Conservation (phyloP, 2,329 filamentous ascomycete genomes). For the Fusarium euwallaceae region DNA sequence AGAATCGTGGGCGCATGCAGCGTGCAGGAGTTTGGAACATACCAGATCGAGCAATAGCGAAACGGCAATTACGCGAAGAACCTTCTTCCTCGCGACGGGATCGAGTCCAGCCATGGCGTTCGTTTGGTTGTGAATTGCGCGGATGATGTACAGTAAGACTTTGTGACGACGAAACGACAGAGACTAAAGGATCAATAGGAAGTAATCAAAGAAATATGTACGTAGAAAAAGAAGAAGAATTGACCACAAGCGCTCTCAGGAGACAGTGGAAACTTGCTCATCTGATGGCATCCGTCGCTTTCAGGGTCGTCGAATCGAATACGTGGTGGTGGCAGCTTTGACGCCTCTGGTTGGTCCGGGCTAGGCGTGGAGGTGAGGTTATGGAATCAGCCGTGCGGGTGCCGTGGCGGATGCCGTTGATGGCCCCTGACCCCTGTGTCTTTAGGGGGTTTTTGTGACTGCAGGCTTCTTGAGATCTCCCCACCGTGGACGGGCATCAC, state of each 20-base stretch:
- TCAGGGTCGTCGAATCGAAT: constrained; percentile 28
- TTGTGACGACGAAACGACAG: background rate
- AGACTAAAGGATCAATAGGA: background rate
- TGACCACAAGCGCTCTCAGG: constrained; percentile 26
- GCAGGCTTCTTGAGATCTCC: constrained; percentile 27
- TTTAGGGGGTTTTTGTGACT: constrained; percentile 15
- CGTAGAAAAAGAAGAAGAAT: constrained; percentile 6
- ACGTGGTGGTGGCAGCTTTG: constrained; percentile 35
- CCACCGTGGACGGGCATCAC: constrained; percentile 2
- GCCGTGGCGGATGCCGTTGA: constrained; percentile 17
- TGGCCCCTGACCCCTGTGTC: constrained; percentile 30
- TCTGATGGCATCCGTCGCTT: constrained; percentile 30
- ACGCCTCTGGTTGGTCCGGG: constrained; percentile 22
- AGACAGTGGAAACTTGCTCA: constrained; percentile 40
- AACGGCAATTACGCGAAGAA: constrained; percentile 88
- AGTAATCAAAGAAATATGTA: background rate
- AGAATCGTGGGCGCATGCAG: background rate
- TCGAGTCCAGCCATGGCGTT: constrained; percentile 61
- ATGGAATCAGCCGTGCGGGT: constrained; percentile 17
- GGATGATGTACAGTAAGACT: constrained; percentile 4
- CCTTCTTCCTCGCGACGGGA: constrained; percentile 76
- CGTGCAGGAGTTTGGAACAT: constrained; percentile 39
- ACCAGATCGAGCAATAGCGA: constrained; percentile 93
- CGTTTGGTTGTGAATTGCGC: constrained; percentile 15
- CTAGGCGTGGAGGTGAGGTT: background rate